Evolutionary conservation across 2,329 filamentous ascomycete species (phyloP).

Genomic region (Bipolaris sorokiniana): DNA sequence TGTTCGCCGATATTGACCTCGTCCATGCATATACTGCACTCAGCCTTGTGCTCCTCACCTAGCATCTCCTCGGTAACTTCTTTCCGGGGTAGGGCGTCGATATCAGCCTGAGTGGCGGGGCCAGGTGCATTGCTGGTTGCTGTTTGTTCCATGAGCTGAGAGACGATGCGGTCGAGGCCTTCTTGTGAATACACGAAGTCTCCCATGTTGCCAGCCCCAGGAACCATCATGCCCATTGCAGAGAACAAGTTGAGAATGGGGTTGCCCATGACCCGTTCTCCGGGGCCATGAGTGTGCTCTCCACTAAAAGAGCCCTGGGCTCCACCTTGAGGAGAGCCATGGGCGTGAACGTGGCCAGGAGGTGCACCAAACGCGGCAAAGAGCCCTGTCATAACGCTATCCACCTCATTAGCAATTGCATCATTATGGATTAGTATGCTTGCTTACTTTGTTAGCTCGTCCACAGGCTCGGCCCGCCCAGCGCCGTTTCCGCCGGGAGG

Average conservation of each 20-base stretch:
- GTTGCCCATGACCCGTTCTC: conserved; percentile 16
- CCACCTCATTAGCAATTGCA: conserved; percentile 21
- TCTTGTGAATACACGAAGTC: conserved; percentile 92
- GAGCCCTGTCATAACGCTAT: conserved; percentile 42
- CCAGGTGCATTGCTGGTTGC: conserved; percentile 77
- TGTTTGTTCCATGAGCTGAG: conserved; percentile 85
- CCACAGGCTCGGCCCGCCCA: conserved; percentile 55
- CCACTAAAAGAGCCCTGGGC: conserved; percentile 15
- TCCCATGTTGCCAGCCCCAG: conserved; percentile 58
- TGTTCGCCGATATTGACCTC: conserved; percentile 74
- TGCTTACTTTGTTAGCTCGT: conserved; percentile 50
- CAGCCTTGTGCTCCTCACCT: conserved; percentile 68
- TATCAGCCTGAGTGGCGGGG: conserved; percentile 77
- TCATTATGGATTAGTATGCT: conserved; percentile 48
- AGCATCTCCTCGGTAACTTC: conserved; percentile 74
- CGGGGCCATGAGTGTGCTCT: conserved; percentile 13
- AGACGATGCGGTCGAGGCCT: conserved; percentile 86
- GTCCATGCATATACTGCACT: conserved; percentile 97
- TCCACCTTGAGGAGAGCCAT: conserved; percentile 15
- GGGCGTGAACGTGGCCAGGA: conserved; percentile 22
- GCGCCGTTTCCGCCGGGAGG: conserved; percentile 60
- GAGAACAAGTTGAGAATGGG: conserved; percentile 56
- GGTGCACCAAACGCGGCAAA: conserved; percentile 44
- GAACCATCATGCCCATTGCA: conserved; percentile 36
- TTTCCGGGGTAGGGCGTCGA: conserved; percentile 74